Base-by-base conservation (phyloP, 1,284 basidiomycete species). In the Fomitopsis betulina region DNA sequence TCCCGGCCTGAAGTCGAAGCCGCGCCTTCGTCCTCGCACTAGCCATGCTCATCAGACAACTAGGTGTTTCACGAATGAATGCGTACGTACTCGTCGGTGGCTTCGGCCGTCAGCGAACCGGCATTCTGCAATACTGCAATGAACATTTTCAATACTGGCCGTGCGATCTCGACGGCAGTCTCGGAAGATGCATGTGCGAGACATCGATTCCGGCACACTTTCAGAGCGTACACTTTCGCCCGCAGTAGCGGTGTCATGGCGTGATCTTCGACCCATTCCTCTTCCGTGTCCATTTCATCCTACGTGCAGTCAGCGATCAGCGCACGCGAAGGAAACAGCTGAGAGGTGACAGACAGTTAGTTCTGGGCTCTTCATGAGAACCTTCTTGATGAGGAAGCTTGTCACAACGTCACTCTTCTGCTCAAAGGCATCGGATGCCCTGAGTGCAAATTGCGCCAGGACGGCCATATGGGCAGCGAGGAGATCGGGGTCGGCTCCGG, bases 1-100 rank as follows among this genome's bases (percentile, higher is more conserved):
- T 74, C 0, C 91, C 89, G 0, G 95, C 93, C 65, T 92, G 86
- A 30, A 97, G 73, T 19, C 96, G 83, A 73, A 98, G 77, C 17
- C 87, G 80, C 0, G 87, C 81, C 70, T 83, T 84, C 37, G 82
- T 79, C 62, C 79, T 80, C 1, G 80, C 77, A 62, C 88, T 90
- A 33, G 53, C 32, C 9, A 33, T 9, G 30, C 10, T 56, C 38
- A 33, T 32, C 33, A 64, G 58, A 43, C 54, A n/a, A n/a, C 54
- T 30, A 54, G 50, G 42, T 42, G 50, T 39, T 54, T 9, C 35
- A 15, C 21, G 30, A 25, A 37, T 50, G 52, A 8, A 42, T 9
- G 53, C 33, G 47, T 47, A 77, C 86, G 63, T 62, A 93, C 91
- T 86, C 84, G 65, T 94, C 91, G 2, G 72, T 66, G 1, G 78